Conservation (phyloP, 805 yeast genomes). For the Debaryomyces castellii region DNA sequence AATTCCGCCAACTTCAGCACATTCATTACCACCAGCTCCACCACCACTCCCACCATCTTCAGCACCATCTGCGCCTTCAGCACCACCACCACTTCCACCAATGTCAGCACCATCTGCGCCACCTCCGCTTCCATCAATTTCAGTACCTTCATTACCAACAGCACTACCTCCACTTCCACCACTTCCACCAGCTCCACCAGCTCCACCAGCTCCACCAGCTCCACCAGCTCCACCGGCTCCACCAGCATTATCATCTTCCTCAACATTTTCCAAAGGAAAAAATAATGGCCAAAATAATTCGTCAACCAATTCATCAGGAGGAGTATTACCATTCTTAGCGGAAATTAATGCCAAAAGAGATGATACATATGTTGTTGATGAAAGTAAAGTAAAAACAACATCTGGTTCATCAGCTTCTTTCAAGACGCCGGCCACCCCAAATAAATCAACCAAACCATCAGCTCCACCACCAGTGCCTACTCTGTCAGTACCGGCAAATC, state of each 20-base stretch:
- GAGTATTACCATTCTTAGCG: conserved; percentile 56
- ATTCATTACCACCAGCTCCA: conserved; percentile 16
- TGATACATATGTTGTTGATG: conserved; percentile 50
- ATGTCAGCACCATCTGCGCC: conserved; percentile 13
- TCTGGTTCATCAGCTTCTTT: background rate
- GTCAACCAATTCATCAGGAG: conserved; percentile 24
- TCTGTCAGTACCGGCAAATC: conserved; percentile 11
- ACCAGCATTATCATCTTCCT: too few relatives aligned
- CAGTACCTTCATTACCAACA: conserved; percentile 17
- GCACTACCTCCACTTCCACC: conserved; percentile 16
- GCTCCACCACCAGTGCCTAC: background rate
- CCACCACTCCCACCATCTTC: conserved; percentile 14
- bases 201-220: too few relatives aligned
- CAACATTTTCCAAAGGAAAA: too few relatives aligned
- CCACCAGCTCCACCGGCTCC: too few relatives aligned
- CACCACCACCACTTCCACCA: conserved; percentile 16
- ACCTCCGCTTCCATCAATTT: conserved; percentile 10
- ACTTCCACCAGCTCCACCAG: conserved; percentile 14
- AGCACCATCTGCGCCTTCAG: conserved; percentile 8
- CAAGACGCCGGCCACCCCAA: background rate
- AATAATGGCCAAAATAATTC: too few relatives aligned
- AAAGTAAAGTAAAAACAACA: conserved; percentile 4
- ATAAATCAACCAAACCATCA: background rate
- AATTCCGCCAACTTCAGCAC: conserved; percentile 10
- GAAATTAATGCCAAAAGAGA: conserved; percentile 57